Percentiles rank a stretch among this genome's conserved stretches.
Conservation (phyloP, 768 basidiomycete genomes). For the Piloderma croceum region DNA sequence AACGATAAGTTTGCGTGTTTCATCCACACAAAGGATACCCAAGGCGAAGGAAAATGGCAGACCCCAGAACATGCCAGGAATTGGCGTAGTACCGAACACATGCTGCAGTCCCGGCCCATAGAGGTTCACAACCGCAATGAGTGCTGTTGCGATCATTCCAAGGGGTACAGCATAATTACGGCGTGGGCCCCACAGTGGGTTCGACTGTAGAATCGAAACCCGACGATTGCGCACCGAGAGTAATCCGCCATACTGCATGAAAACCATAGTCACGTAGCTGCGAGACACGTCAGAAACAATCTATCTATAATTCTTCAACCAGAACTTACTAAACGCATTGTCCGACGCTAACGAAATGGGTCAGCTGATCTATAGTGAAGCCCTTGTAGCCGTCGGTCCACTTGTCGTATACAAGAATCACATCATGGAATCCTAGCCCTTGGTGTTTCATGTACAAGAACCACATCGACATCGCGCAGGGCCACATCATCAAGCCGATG, state of each 20-base stretch:
- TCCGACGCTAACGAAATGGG: constrained; percentile 32
- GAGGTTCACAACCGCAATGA: constrained; percentile 39
- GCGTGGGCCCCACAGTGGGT: constrained; percentile 43
- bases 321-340: constrained; percentile 41
- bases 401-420: constrained; percentile 37
- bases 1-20: constrained; percentile 40
- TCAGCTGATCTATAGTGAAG: constrained; percentile 24
- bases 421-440: constrained; percentile 31
- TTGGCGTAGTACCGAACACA: constrained; percentile 38
- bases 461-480: constrained; percentile 39
- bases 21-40: constrained; percentile 37
- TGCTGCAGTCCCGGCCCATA: constrained; percentile 40
- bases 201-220: constrained; percentile 37
- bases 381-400: constrained; percentile 35
- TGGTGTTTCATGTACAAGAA: constrained; percentile 34
- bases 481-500: constrained; percentile 42
- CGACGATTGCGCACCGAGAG: constrained; percentile 41
- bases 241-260: constrained; percentile 38
- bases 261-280: constrained; percentile 45
- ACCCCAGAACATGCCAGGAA: constrained; percentile 45
- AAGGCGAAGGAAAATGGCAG: constrained; percentile 40
- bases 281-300: background rate
- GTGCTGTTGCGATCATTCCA: constrained; percentile 35
- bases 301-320: too few species aligned
- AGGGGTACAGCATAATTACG: constrained; percentile 33